Percentiles rank a stretch among this genome's conserved stretches.
phyloP scores from a whole-genome alignment of 805 yeast species.

The Candida sithepensis region DNA sequence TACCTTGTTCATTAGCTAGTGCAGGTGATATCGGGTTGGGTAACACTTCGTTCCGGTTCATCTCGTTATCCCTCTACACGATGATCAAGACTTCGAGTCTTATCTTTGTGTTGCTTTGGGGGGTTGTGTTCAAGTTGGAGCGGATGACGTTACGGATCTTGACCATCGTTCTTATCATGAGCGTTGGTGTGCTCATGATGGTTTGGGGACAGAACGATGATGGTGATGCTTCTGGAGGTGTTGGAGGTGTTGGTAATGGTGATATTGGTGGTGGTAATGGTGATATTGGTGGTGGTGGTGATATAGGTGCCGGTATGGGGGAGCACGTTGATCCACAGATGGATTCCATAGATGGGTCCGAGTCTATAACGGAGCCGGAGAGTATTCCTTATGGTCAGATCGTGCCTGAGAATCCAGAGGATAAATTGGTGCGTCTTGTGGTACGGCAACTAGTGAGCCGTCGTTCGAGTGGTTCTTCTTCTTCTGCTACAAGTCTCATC shows the following conservation, averaged over 20 bases:
- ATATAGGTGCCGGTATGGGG: neutral
- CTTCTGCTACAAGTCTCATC: constrained; percentile 20
- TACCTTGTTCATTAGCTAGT: constrained; percentile 84
- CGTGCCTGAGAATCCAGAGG: constrained; percentile 15
- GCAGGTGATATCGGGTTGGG: constrained; percentile 95
- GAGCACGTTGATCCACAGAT: constrained; percentile 1
- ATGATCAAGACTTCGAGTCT: constrained; percentile 89
- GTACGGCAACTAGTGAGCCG: constrained; percentile 2
- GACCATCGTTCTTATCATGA: constrained; percentile 73
- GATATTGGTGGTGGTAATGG: neutral
- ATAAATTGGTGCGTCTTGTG: constrained; percentile 6
- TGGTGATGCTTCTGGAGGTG: neutral
- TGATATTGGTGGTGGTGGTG: neutral
- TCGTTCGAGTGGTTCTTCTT: too few relatives aligned
- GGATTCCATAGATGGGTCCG: constrained; percentile 3
- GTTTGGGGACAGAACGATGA: constrained; percentile 48
- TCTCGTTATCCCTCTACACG: constrained; percentile 82
- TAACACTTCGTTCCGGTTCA: constrained; percentile 74
- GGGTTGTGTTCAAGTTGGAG: constrained; percentile 78
- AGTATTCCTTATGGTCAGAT: constrained; percentile 20
- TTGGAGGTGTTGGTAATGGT: neutral
- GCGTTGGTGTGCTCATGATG: constrained; percentile 85
- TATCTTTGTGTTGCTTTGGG: constrained; percentile 85
- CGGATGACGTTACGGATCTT: constrained; percentile 63
- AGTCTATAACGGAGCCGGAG: neutral